Evolutionary conservation across 2,329 filamentous ascomycete species (phyloP).

Genomic region (Colletotrichum plurivorum): DNA sequence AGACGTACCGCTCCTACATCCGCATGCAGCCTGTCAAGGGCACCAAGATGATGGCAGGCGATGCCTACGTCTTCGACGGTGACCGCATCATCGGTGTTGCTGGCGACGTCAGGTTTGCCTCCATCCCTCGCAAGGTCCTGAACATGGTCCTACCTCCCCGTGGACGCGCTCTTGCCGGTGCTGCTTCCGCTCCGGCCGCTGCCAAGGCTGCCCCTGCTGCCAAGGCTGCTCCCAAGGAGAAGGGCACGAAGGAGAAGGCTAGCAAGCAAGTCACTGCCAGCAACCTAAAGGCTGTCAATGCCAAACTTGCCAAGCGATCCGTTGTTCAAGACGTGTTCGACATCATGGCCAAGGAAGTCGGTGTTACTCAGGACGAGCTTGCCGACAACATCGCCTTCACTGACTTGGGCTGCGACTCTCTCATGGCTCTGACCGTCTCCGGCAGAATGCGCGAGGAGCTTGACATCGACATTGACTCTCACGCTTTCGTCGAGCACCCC

Average conservation of each 20-base stretch:
- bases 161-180: conserved; percentile 59
- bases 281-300: conserved; percentile 64
- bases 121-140: conserved; percentile 75
- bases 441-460: conserved; percentile 71
- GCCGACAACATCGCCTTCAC: conserved; percentile 69
- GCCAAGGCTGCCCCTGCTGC: conserved; percentile 51
- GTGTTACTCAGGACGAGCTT: conserved; percentile 67
- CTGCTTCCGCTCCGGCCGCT: conserved; percentile 52
- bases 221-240: conserved; percentile 50
- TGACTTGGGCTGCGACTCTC: conserved; percentile 72
- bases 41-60: conserved; percentile 66
- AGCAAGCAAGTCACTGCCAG: conserved; percentile 58
- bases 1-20: conserved; percentile 70
- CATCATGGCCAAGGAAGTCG: conserved; percentile 70
- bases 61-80: conserved; percentile 69
- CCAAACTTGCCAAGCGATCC: conserved; percentile 61
- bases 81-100: conserved; percentile 63
- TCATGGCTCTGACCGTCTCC: conserved; percentile 72
- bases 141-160: conserved; percentile 77
- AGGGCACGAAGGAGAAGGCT: conserved; percentile 57
- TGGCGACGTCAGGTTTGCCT: conserved; percentile 75
- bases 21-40: conserved; percentile 69
- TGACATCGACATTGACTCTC: conserved; percentile 66
- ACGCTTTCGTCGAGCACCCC: conserved; percentile 68
- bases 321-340: conserved; percentile 63